Evolutionary conservation across 352 stramenopile genomes (phyloP).

Genomic region (Phytophthora fragariae): DNA sequence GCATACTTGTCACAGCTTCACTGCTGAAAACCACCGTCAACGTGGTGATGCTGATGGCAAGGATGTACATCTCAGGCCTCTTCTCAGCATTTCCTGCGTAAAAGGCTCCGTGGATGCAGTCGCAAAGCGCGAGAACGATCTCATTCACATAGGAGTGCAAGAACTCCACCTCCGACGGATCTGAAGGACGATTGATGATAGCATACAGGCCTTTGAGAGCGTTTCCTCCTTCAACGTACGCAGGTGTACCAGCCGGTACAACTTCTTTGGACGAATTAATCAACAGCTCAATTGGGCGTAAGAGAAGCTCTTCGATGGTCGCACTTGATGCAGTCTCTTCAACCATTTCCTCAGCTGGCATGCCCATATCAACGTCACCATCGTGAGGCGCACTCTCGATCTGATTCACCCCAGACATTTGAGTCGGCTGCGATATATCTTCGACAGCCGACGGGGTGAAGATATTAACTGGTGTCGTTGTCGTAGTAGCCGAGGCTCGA

Average conservation of each 20-base stretch:
- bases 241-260: conserved; percentile 56
- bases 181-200: conserved; percentile 68
- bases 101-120: conserved; percentile 80
- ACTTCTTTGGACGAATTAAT: conserved; percentile 73
- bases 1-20: conserved; percentile 62
- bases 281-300: conserved; percentile 72
- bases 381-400: conserved; percentile 43
- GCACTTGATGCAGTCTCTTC: conserved; percentile 27
- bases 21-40: conserved; percentile 72
- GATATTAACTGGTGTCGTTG: conserved; percentile 11
- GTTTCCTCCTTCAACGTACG: conserved; percentile 73
- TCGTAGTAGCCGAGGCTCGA: conserved; percentile 20
- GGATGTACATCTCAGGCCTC: conserved; percentile 70
- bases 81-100: conserved; percentile 65
- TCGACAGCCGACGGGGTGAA: conserved; percentile 12
- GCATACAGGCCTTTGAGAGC: conserved; percentile 84
- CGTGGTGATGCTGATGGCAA: conserved; percentile 78
- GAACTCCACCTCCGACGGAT: conserved; percentile 70
- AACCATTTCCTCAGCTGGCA: conserved; percentile 21
- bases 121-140: conserved; percentile 75
- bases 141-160: conserved; percentile 82
- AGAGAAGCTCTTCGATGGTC: conserved; percentile 62
- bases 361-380: conserved; percentile 68
- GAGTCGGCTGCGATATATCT: conserved; percentile 18
- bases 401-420: conserved; percentile 44